Evolutionary conservation across 2,329 filamentous ascomycete species (phyloP).

Genomic region (Leptoxyphium fumago): DNA sequence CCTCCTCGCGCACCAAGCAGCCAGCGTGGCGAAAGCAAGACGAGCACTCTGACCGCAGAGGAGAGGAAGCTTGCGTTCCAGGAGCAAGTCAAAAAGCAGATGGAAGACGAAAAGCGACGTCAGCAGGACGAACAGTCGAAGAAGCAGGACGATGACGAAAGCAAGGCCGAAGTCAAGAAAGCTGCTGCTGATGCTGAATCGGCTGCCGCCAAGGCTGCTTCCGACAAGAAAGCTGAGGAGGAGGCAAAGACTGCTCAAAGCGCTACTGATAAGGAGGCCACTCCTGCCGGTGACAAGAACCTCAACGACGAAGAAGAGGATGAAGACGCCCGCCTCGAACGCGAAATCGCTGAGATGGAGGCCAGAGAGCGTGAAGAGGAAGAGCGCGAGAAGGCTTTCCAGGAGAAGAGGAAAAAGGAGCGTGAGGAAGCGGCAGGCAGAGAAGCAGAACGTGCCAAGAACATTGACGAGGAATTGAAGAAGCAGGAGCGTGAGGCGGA

Average conservation of each 20-base stretch:
- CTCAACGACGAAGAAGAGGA: conserved; percentile 17
- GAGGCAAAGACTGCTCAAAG: conserved; percentile 7
- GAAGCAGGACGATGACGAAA: conserved; percentile 33
- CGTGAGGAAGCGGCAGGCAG: conserved; percentile 33
- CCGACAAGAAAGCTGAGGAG: conserved; percentile 8
- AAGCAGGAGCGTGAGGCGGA: conserved; percentile 35
- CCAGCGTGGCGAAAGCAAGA: conserved; percentile 56
- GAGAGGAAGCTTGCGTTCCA: conserved; percentile 52
- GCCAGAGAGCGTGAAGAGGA: conserved; percentile 28
- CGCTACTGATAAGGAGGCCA: conserved; percentile 7
- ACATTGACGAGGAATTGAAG: conserved; percentile 40
- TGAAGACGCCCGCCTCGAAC: conserved; percentile 31
- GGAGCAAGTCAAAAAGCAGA: conserved; percentile 50
- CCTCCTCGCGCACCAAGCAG: conserved; percentile 60
- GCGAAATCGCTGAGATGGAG: conserved; percentile 51
- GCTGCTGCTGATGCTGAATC: conserved; percentile 10
- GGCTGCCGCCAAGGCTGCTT: conserved; percentile 18
- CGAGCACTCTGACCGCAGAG: conserved; percentile 54
- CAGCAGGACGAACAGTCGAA: conserved; percentile 34
- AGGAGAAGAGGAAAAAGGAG: conserved; percentile 55
- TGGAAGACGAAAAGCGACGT: conserved; percentile 27
- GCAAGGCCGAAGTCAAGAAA: conserved; percentile 25
- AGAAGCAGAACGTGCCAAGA: conserved; percentile 36
- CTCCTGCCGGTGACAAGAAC: conserved; percentile 16
- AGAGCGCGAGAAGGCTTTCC: conserved; percentile 56